phyloP scores from a whole-genome alignment of 805 yeast species.

The Lipomyces mesembrius region DNA sequence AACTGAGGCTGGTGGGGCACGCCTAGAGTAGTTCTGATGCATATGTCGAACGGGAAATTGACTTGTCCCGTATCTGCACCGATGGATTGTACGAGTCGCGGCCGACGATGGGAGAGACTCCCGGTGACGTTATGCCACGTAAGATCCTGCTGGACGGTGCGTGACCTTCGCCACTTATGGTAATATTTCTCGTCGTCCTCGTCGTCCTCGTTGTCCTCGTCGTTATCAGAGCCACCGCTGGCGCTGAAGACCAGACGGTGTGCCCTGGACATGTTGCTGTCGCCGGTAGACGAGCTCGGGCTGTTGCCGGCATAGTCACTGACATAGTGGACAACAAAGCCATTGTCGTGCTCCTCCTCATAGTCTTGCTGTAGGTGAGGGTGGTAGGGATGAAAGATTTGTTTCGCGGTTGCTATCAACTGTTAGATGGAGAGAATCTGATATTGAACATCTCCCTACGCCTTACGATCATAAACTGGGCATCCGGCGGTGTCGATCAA shows the following conservation, averaged over 20 bases:
- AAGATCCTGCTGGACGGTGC: not conserved
- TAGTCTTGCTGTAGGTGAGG: constrained; percentile 18
- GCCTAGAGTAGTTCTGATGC: not conserved
- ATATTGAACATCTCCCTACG: not conserved
- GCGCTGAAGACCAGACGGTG: not conserved
- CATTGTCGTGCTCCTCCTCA: constrained; percentile 28
- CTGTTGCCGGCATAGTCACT: constrained; percentile 15
- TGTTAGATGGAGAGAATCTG: not conserved
- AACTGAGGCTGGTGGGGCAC: not conserved
- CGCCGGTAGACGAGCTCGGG: not conserved
- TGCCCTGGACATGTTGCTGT: not conserved
- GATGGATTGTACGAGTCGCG: not conserved
- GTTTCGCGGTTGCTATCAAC: constrained; percentile 13
- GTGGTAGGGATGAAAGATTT: constrained; percentile 26
- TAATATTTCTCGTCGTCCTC: not conserved
- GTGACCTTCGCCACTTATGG: not conserved
- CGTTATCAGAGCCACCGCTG: constrained; percentile 8
- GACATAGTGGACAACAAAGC: constrained; percentile 21
- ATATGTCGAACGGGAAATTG: not conserved
- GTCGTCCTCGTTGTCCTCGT: not conserved
- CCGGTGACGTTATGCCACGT: not conserved
- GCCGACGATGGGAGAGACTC: not conserved
- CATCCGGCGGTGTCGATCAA: constrained; percentile 26
- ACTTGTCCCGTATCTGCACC: not conserved
- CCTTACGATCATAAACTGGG: constrained; percentile 34